Evolutionary conservation across 129 eudicot genomes (phyloP).

Genomic region (Tagetes patula): DNA sequence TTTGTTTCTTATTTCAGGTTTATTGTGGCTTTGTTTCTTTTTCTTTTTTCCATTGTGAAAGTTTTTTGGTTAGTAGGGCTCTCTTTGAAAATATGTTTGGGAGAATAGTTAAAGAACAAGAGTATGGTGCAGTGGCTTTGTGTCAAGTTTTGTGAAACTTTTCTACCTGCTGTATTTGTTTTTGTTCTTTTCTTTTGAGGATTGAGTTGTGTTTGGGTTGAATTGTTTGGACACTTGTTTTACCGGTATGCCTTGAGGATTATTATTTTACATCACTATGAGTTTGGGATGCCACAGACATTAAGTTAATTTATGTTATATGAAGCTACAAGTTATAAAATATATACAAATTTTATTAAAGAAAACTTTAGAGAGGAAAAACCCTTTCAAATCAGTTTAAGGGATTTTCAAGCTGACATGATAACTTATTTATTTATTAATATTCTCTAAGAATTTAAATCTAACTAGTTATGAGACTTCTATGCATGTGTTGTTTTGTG

Average conservation of each 20-base stretch:
- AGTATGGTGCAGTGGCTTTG: slow-evolving; percentile 42
- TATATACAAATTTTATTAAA: too few species aligned
- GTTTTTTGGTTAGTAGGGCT: slow-evolving; percentile 24
- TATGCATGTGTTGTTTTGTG: too few species aligned
- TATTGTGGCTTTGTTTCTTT: slow-evolving; percentile 61
- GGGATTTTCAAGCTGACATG: too few species aligned
- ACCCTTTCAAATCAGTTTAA: too few species aligned
- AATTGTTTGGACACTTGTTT: slow-evolving; percentile 17
- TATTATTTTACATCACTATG: too few species aligned
- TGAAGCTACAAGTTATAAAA: too few species aligned
- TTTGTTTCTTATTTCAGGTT: slow-evolving; percentile 49
- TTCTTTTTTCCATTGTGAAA: slow-evolving; percentile 32
- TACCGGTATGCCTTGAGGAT: not conserved
- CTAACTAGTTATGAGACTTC: too few species aligned
- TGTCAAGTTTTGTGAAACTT: slow-evolving; percentile 31
- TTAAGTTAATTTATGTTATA: too few species aligned
- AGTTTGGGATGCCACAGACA: too few species aligned
- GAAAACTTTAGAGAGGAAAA: too few species aligned
- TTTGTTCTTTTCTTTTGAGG: slow-evolving; percentile 9
- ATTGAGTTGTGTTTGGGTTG: slow-evolving; percentile 32
- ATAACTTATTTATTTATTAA: too few species aligned
- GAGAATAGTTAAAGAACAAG: slow-evolving; percentile 38
- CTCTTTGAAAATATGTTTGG: slow-evolving; percentile 27
- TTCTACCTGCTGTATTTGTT: slow-evolving; percentile 24
- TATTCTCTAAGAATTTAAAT: too few species aligned